phyloP scores from a whole-genome alignment of 345 rosid genomes.

The Brassica cretica region DNA sequence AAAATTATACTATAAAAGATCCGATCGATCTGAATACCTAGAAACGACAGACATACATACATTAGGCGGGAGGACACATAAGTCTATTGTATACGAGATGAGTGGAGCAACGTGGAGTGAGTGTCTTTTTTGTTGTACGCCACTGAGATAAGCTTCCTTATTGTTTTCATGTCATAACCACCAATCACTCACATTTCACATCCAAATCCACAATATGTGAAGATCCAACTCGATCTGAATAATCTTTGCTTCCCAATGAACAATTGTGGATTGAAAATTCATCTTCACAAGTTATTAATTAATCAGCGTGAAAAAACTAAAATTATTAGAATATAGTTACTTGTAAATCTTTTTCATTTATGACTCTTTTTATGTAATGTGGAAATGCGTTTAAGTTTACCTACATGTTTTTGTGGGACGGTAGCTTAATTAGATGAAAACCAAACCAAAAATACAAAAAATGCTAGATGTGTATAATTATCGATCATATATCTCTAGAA shows the following conservation, averaged over 20 bases:
- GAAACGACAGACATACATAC: conserved; percentile 25
- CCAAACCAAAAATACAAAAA: too few relatives aligned
- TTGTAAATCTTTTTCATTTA: neutral
- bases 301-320: neutral
- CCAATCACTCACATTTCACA: conserved; percentile 32
- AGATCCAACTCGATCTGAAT: neutral
- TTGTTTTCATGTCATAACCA: conserved; percentile 28
- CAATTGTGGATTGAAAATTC: neutral
- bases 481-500: neutral
- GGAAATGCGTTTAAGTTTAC: neutral
- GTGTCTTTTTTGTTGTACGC: conserved; percentile 25
- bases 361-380: neutral
- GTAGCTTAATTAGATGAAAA: neutral
- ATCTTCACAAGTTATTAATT: neutral
- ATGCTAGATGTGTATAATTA: neutral
- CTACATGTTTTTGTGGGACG: neutral
- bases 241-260: neutral
- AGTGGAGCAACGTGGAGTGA: conserved; percentile 27
- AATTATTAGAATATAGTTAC: neutral
- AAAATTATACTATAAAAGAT: neutral
- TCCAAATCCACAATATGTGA: neutral
- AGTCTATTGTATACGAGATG: neutral
- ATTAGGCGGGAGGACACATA: neutral
- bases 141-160: conserved; percentile 35
- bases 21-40: neutral